These are phyloP conservation scores for Oryza glumipatula DNA, from an alignment of 176 grass and related monocot species.

Conservation along the genomic window DNA sequence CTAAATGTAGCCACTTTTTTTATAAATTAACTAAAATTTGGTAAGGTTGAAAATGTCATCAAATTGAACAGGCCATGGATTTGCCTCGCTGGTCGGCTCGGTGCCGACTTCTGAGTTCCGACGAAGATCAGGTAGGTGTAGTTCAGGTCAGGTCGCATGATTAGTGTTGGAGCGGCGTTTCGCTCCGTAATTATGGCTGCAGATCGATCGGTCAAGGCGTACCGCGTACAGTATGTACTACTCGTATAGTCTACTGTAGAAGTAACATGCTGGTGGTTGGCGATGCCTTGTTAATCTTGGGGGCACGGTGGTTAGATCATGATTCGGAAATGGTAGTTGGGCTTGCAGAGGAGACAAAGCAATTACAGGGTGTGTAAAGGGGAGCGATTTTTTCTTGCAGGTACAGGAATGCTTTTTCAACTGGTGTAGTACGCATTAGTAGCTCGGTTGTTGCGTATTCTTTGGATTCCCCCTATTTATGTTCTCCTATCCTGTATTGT, in stretches of 20 bases:
- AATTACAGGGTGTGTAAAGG: not conserved
- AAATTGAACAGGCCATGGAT: too few species aligned
- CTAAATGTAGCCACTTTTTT: too few species aligned
- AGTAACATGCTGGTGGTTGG: not conserved
- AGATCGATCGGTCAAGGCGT: not conserved
- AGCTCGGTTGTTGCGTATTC: constrained; percentile 4
- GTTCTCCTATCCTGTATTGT: not conserved
- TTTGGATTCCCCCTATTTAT: not conserved
- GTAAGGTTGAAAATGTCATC: too few species aligned
- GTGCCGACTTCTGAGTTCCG: too few species aligned
- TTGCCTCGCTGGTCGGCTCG: too few species aligned
- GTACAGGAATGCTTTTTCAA: not conserved
- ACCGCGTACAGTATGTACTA: not conserved
- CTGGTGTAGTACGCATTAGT: too few species aligned
- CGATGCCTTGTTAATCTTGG: not conserved
- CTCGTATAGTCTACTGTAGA: not conserved
- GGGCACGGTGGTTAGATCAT: not conserved
- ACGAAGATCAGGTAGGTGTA: not conserved
- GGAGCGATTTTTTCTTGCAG: not conserved
- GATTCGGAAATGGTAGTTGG: not conserved
- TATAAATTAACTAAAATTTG: too few species aligned
- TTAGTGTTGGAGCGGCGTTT: not conserved
- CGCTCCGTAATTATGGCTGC: constrained; percentile 21
- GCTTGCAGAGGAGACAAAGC: not conserved
- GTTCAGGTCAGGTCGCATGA: not conserved